Base-by-base conservation (phyloP, 768 basidiomycete species). In the Pisolithus orientalis region DNA sequence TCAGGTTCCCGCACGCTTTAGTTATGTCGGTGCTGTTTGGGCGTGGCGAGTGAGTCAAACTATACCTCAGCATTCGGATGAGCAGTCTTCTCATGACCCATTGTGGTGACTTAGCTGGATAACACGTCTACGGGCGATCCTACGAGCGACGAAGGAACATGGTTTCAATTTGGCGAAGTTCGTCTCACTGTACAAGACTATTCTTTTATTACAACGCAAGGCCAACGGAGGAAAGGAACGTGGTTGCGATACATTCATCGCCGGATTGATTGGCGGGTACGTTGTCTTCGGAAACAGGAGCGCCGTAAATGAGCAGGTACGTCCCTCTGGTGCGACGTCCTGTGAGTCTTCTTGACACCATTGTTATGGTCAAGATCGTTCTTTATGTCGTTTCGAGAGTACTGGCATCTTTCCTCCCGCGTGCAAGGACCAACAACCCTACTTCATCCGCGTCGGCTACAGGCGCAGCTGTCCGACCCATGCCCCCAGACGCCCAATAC, bases 21-120 rank as follows among this genome's bases (percentile, higher is more conserved):
- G 86, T 98, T 47, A 97, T 97, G 94, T 88, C 93, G 24, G 80
- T 96, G 54, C 75, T 98, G 39, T 98, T 97, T 63, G 92, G 93
- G 31, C 80, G 86, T 45, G 93, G 93, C 73, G 82, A 89, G 92
- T 96, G 60, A 68, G 91, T 81, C 5, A 40, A 49, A 44, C 14
- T 49, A 57, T 49, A 50, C 11, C 21, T 40, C 32, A 10, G 46
- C 27, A 9, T 44, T 34, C 34, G 14, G 17, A 31, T 45, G 44
- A 39, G 34, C 27, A 47, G 56, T 51, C 49, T 28, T 50, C 59
- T 21, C 58, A 28, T 10, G 13, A 27, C 48, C 21, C 21, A 21
- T 21, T 24, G 46, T 10, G 21, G 17, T 27, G 54, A 49, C 51
- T 7, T 60, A 95, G 92, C 64, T 89, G 87, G 88, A 71, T 73